Evolutionary conservation across 2,329 filamentous ascomycete genomes (phyloP).

Genomic region (Colletotrichum filicis): DNA sequence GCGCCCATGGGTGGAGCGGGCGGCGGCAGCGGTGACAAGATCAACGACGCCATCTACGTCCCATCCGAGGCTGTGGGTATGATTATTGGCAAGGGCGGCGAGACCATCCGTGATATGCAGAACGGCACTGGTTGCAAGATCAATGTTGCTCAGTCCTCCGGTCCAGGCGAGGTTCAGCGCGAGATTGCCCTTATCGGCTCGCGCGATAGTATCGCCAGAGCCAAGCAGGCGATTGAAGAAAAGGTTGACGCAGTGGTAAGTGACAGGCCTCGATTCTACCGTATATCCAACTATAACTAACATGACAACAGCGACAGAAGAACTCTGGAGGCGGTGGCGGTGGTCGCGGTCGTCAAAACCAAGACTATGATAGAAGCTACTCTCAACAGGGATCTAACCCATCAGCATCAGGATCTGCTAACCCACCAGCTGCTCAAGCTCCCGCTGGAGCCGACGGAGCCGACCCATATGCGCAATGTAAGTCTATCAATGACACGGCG

Average conservation of each 20-base stretch:
- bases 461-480: slow-evolving; percentile 82
- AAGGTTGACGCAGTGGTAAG: slow-evolving; percentile 91
- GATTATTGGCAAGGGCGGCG: slow-evolving; percentile 95
- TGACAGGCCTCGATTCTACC: slow-evolving; percentile 36
- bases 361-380: slow-evolving; percentile 67
- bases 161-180: slow-evolving; percentile 81
- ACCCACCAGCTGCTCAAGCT: slow-evolving; percentile 55
- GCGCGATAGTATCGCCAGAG: slow-evolving; percentile 80
- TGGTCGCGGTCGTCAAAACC: slow-evolving; percentile 55
- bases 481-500: slow-evolving; percentile 44
- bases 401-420: slow-evolving; percentile 45
- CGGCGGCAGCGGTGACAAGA: slow-evolving; percentile 67
- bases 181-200: slow-evolving; percentile 88
- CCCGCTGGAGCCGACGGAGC: slow-evolving; percentile 60
- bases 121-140: slow-evolving; percentile 90
- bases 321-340: slow-evolving; percentile 58
- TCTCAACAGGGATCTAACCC: slow-evolving; percentile 56
- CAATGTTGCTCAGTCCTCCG: slow-evolving; percentile 86
- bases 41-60: slow-evolving; percentile 85
- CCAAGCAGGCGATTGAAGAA: slow-evolving; percentile 87
- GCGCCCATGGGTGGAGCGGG: slow-evolving; percentile 43
- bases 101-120: slow-evolving; percentile 96
- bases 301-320: slow-evolving; percentile 60
- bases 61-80: slow-evolving; percentile 93
- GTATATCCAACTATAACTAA: slow-evolving; percentile 41